phyloP scores from a whole-genome alignment of 2,329 filamentous ascomycete species.

The Stenocarpella maydis region DNA sequence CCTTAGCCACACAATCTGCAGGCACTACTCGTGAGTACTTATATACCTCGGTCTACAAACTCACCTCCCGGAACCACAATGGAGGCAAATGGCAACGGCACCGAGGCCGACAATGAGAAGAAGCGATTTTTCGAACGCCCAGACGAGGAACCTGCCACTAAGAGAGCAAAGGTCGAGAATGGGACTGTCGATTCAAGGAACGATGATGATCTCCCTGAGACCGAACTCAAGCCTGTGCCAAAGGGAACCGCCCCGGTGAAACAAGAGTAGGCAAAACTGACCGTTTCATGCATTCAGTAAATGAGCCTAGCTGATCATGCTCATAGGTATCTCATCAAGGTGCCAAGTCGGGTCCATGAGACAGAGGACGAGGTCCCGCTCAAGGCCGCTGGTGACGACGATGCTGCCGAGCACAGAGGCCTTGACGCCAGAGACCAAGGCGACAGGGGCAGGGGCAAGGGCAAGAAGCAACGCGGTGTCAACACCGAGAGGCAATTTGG shows the following conservation, averaged over 20 bases:
- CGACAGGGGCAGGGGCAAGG: conserved; percentile 43
- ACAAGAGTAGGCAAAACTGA: conserved; percentile 65
- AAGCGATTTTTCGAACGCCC: conserved; percentile 34
- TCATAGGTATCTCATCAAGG: conserved; percentile 53
- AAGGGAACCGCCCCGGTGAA: conserved; percentile 68
- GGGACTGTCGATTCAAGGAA: too few relatives aligned
- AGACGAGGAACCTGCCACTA: conserved; percentile 50
- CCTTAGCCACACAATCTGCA: not conserved
- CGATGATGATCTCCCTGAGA: conserved; percentile 55
- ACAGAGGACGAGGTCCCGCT: conserved; percentile 30
- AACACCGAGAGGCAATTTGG: conserved; percentile 87
- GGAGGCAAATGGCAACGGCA: conserved; percentile 33
- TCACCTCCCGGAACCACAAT: conserved; percentile 12
- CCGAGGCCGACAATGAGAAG: conserved; percentile 35
- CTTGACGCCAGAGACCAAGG: conserved; percentile 39
- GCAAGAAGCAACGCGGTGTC: conserved; percentile 71
- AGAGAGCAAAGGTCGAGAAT: conserved; percentile 53
- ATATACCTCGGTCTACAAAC: not conserved
- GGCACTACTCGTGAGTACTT: not conserved
- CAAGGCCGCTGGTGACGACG: conserved; percentile 51
- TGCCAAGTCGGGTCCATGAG: conserved; percentile 40
- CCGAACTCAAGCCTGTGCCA: conserved; percentile 7
- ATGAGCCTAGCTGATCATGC: conserved; percentile 31
- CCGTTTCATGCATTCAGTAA: not conserved
- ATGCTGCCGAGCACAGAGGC: conserved; percentile 56